Base-by-base conservation (phyloP, 1,284 basidiomycete genomes). In the Puccinia hordei region DNA sequence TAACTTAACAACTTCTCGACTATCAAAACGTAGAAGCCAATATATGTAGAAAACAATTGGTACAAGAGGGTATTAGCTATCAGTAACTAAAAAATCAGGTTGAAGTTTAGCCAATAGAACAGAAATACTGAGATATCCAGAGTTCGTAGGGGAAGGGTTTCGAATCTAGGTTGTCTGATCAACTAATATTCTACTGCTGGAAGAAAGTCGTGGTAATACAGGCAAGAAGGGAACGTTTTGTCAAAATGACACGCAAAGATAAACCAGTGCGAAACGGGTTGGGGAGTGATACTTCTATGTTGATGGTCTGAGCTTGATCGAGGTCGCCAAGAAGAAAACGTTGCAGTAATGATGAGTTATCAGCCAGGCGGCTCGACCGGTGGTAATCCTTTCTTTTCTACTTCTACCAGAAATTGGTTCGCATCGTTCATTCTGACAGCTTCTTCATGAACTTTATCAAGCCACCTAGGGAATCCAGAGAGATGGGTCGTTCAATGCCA, bases 351-450 rank as follows among this genome's bases (percentile, higher is more conserved):
- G 17, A 13, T 49, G 46, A 15, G 17, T 63, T 27, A 13, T 72
- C 51, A 73, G 30, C 72, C 55, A 10, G 72, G 72, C 1, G 72
- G 72, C 33, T 73, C 72, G 53, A 49, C 53, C 33, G 35, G 72
- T 1, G 77, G 77, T 46, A 79, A 72, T 0, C 77, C 77, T 63
- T 79, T 79, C 77, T 79, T 79, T 24, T 79, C 77, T 17, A 63
- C 77, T 71, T 79, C 77, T 2, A 71, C 63, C 13, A 79, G 57
- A 44, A 79, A 79, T 71, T 79, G 77, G 63, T 79, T 79, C 10
- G 77, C 77, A 38, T 93, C 92, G 87, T 99, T 98, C 92, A 99
- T 94, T 87, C 91, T 91, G 85, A 95, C 94, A 6, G 92, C 96
- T 84, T 95, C 94, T 19, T 90, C 88, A 84, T 97, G 94, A 87